phyloP scores from a whole-genome alignment of 257 asterid species.

The Solanum corneliomulleri region DNA sequence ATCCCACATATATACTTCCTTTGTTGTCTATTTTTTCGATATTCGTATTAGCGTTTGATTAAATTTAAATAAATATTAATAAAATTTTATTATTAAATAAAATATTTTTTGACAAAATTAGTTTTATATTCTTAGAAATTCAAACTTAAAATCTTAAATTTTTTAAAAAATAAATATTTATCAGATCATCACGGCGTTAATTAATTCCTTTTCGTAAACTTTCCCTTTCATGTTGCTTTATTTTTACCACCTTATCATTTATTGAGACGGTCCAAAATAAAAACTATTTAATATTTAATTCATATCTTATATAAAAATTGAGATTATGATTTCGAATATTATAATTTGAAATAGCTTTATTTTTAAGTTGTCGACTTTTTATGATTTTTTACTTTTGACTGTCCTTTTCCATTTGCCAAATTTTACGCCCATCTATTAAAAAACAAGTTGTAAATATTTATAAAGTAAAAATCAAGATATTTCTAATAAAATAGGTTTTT shows the following conservation, averaged over 20 bases:
- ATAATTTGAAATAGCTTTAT: neutral
- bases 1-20: neutral
- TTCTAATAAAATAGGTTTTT: neutral
- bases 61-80: too few species aligned
- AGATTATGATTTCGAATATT: neutral
- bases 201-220: neutral
- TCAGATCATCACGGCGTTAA: accelerated
- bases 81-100: too few species aligned
- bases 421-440: neutral
- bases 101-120: accelerated
- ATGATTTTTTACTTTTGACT: neutral
- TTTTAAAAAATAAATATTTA: neutral
- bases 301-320: neutral
- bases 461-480: neutral
- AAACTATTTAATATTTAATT: neutral
- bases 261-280: neutral
- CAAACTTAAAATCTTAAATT: accelerated
- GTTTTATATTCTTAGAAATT: accelerated
- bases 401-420: neutral
- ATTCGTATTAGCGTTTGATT: too few species aligned
- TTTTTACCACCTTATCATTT: neutral
- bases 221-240: neutral
- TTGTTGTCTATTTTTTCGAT: neutral
- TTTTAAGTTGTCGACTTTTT: neutral
- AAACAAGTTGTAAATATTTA: neutral